Percentiles rank a stretch among this genome's conserved stretches.
phyloP scores from a whole-genome alignment of 1,139 yeast species.

The Blastobotrys illinoisensis region DNA sequence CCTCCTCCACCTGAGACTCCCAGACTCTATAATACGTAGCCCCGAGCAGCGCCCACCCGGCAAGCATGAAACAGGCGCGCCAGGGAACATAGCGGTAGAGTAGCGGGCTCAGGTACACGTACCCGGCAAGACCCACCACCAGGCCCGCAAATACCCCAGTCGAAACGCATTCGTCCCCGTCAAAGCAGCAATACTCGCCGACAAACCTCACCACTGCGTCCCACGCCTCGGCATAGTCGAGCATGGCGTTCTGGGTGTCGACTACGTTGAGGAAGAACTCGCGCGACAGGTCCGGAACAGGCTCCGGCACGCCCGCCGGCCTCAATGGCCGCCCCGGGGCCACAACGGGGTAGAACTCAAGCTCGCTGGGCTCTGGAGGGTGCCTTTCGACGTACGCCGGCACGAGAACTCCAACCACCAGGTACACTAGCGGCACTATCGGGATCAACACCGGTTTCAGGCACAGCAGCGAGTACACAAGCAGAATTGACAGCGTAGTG shows the following conservation, averaged over 20 bases:
- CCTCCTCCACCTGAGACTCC: no score
- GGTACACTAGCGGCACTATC: constrained; percentile 47
- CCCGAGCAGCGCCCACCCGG: constrained; percentile 49
- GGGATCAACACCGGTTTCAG: constrained; percentile 57
- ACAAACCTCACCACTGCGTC: constrained; percentile 50
- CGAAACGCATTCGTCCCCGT: constrained; percentile 58
- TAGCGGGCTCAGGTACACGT: constrained; percentile 18
- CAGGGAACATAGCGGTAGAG: constrained; percentile 36
- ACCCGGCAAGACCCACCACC: not conserved
- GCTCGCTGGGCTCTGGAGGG: constrained; percentile 28
- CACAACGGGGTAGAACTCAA: constrained; percentile 47
- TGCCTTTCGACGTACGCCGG: constrained; percentile 61
- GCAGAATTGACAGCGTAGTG: constrained; percentile 54
- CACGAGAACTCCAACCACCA: constrained; percentile 53
- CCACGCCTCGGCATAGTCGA: constrained; percentile 58
- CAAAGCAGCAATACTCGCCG: constrained; percentile 57
- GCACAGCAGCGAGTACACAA: constrained; percentile 52
- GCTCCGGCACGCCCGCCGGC: constrained; percentile 52
- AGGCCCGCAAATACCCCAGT: not conserved
- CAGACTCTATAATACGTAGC: constrained; percentile 65
- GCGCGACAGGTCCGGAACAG: constrained; percentile 72
- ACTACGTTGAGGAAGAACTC: constrained; percentile 76
- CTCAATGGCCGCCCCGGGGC: constrained; percentile 50
- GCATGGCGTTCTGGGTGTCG: constrained; percentile 79
- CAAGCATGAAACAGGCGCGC: constrained; percentile 32